These are phyloP conservation scores for Lanmaoa rubissima DNA, from an alignment of 768 basidiomycete species.

Conservation along the genomic window DNA sequence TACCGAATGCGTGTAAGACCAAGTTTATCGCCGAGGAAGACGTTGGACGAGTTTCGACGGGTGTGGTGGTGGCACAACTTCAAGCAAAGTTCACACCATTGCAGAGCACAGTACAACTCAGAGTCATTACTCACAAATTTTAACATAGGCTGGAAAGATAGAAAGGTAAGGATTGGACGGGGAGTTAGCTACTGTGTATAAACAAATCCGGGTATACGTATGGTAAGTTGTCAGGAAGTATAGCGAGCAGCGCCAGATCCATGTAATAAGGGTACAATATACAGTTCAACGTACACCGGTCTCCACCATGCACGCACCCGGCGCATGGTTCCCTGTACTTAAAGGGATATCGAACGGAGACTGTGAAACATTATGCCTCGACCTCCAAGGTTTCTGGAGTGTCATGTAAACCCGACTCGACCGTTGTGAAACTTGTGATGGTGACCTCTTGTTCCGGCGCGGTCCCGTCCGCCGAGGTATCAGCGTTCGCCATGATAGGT, in stretches of 20 bases:
- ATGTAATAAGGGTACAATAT: constrained; percentile 4
- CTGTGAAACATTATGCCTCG: constrained; percentile 15
- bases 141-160: background rate
- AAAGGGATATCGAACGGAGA: constrained; percentile 8
- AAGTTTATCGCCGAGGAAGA: background rate
- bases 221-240: constrained; percentile 15
- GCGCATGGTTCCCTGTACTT: constrained; percentile 24
- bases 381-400: constrained; percentile 18
- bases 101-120: background rate
- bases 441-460: constrained; percentile 2
- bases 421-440: background rate
- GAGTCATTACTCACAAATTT: background rate
- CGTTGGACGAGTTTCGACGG: background rate
- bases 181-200: constrained; percentile 17
- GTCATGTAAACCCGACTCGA: constrained; percentile 8
- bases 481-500: background rate
- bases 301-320: background rate
- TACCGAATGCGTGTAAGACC: background rate
- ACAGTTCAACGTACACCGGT: background rate
- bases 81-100: background rate
- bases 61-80: background rate
- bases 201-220: constrained; percentile 24
- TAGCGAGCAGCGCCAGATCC: constrained; percentile 3
- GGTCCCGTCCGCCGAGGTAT: constrained; percentile 3
- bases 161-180: constrained; percentile 4